Evolutionary conservation across 2,329 filamentous ascomycete genomes (phyloP).

Genomic region (Hypoxylon sp.): DNA sequence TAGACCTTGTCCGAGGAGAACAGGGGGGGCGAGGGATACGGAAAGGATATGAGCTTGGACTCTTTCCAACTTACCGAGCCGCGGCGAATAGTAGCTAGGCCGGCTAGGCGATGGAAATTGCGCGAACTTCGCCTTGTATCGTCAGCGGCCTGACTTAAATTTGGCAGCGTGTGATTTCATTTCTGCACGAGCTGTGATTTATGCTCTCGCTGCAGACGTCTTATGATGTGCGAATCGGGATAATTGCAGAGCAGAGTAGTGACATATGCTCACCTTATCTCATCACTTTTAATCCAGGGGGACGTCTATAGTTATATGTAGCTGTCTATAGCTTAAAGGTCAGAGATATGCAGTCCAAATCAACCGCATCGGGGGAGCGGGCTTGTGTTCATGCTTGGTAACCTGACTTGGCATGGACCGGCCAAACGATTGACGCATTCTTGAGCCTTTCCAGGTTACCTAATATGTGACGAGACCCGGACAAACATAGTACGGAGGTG

Average conservation of each 20-base stretch:
- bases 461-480: conserved; percentile 7
- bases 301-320: background rate
- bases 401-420: conserved; percentile 5
- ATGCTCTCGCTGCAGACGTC: conserved; percentile 13
- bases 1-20: conserved; percentile 24
- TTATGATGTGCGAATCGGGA: conserved; percentile 12
- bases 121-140: conserved; percentile 22
- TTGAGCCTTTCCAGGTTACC: conserved; percentile 6
- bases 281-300: conserved; percentile 15
- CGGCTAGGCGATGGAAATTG: conserved; percentile 32
- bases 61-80: conserved; percentile 29
- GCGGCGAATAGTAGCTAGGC: conserved; percentile 4
- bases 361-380: conserved; percentile 11
- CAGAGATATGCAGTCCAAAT: background rate
- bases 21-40: no score
- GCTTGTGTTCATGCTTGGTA: conserved; percentile 7
- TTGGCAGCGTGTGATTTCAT: conserved; percentile 27
- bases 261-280: conserved; percentile 21
- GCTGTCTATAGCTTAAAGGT: no score
- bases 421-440: conserved; percentile 7
- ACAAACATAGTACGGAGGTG: conserved; percentile 11
- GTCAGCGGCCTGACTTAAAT: conserved; percentile 17
- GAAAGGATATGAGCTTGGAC: conserved; percentile 29
- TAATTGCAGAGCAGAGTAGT: conserved; percentile 9
- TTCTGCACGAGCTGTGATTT: conserved; percentile 10